Base-by-base conservation (phyloP, 441 rosid species). In the Jatropha podagrica region DNA sequence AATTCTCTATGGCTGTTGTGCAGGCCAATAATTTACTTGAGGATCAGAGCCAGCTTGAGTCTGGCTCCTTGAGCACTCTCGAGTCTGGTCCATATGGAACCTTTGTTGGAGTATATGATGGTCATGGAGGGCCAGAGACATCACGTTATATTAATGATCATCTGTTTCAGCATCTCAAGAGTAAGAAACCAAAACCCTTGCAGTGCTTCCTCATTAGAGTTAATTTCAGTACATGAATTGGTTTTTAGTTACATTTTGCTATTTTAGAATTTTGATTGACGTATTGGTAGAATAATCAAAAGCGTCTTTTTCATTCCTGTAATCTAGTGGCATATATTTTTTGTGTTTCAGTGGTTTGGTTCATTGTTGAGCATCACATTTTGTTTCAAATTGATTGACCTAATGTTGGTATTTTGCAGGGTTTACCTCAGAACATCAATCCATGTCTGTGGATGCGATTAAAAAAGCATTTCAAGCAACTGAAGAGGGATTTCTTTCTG, bases 81-180 rank as follows among this genome's bases (percentile, higher is more conserved):
- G 90, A 87, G 67, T 88, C 86, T 5, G 97, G 94, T 66, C 99
- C 95, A 12, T 88, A 74, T 55, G 99, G 98, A 76, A 95, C 98
- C 54, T 95, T 95, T 81, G 84, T 95, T 65, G 99, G 99, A 54
- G 77, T 95, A 67, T 95, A 93, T 69, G 99, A 95, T 69, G 99
- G 99, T 26, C 99, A 95, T 73, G 99, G 99, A 14, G 99, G 99
- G 8, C 98, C 99, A 11, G 99, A 95, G 91, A 89, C 99, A 3
- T 85, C 99, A 0, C 91, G 92, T 15, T 93, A 83, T 76, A 81
- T 95, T 81, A 90, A 85, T 74, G 89, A 93, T 74, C 89, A 93
- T 79, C 86, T 95, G 69, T 95, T 95, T 81, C 87, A 85, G 77
- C 93, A 95, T 81, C 90, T 95, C 62, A 95, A 84, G 84, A 86